Evolutionary conservation across 1,284 basidiomycete genomes (phyloP).

Genomic region (Fomitopsis palustris): DNA sequence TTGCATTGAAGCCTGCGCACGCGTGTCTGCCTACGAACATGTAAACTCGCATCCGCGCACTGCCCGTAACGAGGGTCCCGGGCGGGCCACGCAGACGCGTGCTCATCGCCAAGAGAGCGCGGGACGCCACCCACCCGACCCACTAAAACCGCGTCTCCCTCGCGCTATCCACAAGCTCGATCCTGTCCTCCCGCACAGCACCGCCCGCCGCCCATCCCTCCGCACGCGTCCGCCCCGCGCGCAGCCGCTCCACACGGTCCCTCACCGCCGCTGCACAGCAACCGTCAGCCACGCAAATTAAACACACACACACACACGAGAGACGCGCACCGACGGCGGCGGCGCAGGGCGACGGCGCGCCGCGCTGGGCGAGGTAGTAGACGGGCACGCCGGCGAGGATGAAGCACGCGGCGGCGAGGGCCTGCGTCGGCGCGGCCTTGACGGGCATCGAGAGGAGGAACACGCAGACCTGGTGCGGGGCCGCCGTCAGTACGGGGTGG

Average conservation of each 20-base stretch:
- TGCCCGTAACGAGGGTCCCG: too few species aligned
- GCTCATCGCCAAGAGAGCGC: too few species aligned
- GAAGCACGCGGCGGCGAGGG: slow-evolving; percentile 74
- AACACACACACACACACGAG: not conserved
- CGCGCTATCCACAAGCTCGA: not conserved
- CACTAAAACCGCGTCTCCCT: not conserved
- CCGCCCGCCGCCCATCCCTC: not conserved
- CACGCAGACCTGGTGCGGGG: slow-evolving; percentile 65
- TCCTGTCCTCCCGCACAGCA: not conserved
- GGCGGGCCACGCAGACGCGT: too few species aligned
- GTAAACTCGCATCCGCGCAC: too few species aligned
- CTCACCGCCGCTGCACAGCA: not conserved
- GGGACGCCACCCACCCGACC: too few species aligned
- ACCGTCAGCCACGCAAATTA: not conserved
- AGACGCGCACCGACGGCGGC: not conserved
- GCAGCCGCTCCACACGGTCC: not conserved
- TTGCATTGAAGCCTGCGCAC: too few species aligned
- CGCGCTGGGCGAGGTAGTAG: slow-evolving; percentile 74
- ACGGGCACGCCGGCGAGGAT: slow-evolving; percentile 77
- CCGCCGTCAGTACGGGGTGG: not conserved
- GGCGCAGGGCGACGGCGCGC: not conserved
- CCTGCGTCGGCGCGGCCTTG: slow-evolving; percentile 89
- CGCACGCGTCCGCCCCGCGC: not conserved
- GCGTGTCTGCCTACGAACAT: too few species aligned
- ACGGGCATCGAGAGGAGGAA: slow-evolving; percentile 95